Conservation (phyloP, 2,329 filamentous ascomycete species). For the Lasiodiplodia sp. region DNA sequence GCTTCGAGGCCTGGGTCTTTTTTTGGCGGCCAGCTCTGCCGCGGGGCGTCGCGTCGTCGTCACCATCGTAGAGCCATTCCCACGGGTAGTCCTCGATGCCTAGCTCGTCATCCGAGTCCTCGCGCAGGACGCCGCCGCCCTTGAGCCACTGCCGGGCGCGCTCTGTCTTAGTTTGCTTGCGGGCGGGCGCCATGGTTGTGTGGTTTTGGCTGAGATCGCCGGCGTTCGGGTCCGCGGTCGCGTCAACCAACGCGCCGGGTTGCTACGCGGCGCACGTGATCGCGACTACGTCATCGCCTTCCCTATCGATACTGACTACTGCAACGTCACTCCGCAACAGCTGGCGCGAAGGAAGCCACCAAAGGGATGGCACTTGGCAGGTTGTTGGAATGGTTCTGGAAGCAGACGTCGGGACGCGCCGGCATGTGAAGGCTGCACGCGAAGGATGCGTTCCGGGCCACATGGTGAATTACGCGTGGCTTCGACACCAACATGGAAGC, state of each 20-base stretch:
- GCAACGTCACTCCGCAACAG: background rate
- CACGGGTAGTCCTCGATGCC: conserved; percentile 58
- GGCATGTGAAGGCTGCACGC: background rate
- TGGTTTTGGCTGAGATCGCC: background rate
- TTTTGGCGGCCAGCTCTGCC: conserved; percentile 39
- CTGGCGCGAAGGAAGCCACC: background rate
- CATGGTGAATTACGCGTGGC: background rate
- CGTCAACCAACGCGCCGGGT: conserved; percentile 15
- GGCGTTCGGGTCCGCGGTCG: conserved; percentile 6
- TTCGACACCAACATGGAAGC: background rate
- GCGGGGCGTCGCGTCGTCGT: conserved; percentile 40
- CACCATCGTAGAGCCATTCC: conserved; percentile 65
- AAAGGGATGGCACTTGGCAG: background rate
- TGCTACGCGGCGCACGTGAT: conserved; percentile 13
- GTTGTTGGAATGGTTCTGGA: background rate
- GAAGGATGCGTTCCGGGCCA: background rate
- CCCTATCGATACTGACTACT: background rate
- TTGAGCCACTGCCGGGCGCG: conserved; percentile 60
- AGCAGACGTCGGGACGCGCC: background rate
- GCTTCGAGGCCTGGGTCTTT: conserved; percentile 37
- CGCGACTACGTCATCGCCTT: background rate
- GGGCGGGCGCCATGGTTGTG: conserved; percentile 39
- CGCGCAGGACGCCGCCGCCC: conserved; percentile 69
- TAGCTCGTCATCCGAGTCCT: conserved; percentile 90
- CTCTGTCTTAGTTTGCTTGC: conserved; percentile 52